phyloP scores from a whole-genome alignment of 2,329 filamentous ascomycete genomes.

The Bertia moriformis region DNA sequence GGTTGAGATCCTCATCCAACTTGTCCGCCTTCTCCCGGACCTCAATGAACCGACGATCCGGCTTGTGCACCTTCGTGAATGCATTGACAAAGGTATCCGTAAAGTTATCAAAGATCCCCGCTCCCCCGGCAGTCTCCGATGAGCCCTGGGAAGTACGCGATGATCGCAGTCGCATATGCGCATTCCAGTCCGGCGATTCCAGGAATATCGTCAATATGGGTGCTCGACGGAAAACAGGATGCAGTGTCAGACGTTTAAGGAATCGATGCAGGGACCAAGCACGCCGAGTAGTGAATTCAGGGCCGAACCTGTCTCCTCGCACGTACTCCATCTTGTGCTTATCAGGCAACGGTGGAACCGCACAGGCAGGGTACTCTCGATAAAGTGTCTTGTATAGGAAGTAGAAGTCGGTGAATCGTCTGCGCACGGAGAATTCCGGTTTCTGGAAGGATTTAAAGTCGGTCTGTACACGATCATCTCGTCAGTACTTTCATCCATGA shows the following conservation, averaged over 20 bases:
- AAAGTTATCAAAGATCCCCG: slow-evolving; percentile 71
- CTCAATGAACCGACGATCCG: slow-evolving; percentile 86
- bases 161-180: slow-evolving; percentile 72
- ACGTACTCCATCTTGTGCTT: slow-evolving; percentile 99
- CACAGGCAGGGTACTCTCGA: slow-evolving; percentile 78
- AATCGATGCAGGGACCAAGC: slow-evolving; percentile 87
- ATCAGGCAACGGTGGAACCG: slow-evolving; percentile 86
- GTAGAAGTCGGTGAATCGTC: slow-evolving; percentile 94
- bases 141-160: slow-evolving; percentile 42
- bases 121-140: slow-evolving; percentile 27
- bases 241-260: slow-evolving; percentile 69
- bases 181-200: slow-evolving; percentile 90
- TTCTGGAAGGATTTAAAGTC: slow-evolving; percentile 89
- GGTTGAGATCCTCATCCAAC: slow-evolving; percentile 79
- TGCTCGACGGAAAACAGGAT: slow-evolving; percentile 75
- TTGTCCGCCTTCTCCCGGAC: slow-evolving; percentile 87
- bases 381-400: slow-evolving; percentile 86
- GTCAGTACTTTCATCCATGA: background rate
- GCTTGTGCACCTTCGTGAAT: slow-evolving; percentile 90
- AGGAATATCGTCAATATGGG: slow-evolving; percentile 77
- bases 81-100: slow-evolving; percentile 94
- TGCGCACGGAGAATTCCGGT: slow-evolving; percentile 62
- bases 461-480: slow-evolving; percentile 40
- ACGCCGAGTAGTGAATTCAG: slow-evolving; percentile 79
- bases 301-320: slow-evolving; percentile 82